Conservation (phyloP, 805 yeast genomes). For the Candida insectorum region DNA sequence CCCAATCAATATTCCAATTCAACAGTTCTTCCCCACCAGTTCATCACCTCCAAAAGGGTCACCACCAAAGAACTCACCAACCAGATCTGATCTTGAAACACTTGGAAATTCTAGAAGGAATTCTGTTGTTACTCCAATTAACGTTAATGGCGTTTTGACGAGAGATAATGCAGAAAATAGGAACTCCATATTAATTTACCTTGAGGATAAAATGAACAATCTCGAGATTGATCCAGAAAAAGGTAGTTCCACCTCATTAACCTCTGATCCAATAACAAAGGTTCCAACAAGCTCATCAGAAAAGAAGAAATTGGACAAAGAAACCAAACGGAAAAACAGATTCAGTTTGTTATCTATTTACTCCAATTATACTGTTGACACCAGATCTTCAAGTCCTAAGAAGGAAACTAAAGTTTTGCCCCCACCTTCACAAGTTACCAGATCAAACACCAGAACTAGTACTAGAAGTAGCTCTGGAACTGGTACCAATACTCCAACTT, state of each 20-base stretch:
- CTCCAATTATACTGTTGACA: conserved; percentile 21
- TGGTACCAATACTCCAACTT: conserved; percentile 7
- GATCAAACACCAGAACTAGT: not conserved
- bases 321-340: conserved; percentile 36
- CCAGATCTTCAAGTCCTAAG: conserved; percentile 4
- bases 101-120: conserved; percentile 25
- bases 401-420: too few species aligned
- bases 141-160: conserved; percentile 42
- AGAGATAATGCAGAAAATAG: conserved; percentile 29
- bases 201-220: conserved; percentile 43
- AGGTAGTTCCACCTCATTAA: not conserved
- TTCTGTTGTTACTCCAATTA: conserved; percentile 41
- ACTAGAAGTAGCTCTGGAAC: conserved; percentile 3
- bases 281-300: conserved; percentile 1
- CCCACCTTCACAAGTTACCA: conserved; percentile 6
- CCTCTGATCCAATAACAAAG: conserved; percentile 31
- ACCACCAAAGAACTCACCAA: conserved; percentile 9
- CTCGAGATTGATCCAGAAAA: conserved; percentile 13
- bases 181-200: conserved; percentile 38
- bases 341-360: conserved; percentile 44
- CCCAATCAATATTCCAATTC: conserved; percentile 25
- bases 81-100: conserved; percentile 11
- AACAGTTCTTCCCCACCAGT: conserved; percentile 10
- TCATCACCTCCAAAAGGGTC: conserved; percentile 8
- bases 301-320: conserved; percentile 23